Conservation (phyloP, 345 rosid species). For the Eucalyptus caleyi region DNA sequence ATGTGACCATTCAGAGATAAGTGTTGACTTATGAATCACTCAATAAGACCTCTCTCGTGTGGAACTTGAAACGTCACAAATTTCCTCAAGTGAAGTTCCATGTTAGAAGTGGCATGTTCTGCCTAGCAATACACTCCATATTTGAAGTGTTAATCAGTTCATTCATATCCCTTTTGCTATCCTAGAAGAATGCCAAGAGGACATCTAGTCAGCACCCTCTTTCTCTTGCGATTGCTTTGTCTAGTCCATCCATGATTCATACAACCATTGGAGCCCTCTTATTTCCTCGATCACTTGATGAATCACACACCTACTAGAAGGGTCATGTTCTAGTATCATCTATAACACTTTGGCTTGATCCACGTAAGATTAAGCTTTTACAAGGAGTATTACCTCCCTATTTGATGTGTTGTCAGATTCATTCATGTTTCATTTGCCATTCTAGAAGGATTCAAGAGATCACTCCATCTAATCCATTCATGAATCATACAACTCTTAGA, state of each 20-base stretch:
- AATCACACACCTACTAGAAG: neutral
- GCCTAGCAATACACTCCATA: neutral
- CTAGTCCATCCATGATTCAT: neutral
- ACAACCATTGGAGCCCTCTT: no score
- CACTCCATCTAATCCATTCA: neutral
- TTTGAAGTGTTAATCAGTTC: neutral
- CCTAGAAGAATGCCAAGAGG: neutral
- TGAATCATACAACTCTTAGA: neutral
- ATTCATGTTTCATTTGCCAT: neutral
- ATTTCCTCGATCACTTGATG: neutral
- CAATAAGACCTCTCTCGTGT: neutral
- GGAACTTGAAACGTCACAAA: neutral
- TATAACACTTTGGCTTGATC: neutral
- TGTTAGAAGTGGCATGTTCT: fast-evolving
- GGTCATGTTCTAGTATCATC: neutral
- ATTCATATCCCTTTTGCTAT: neutral
- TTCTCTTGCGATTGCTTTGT: fast-evolving
- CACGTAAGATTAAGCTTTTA: neutral
- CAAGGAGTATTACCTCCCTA: neutral
- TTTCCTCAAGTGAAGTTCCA: neutral
- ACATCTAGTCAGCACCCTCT: neutral
- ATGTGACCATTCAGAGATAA: neutral
- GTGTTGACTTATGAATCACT: neutral
- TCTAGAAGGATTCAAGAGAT: neutral
- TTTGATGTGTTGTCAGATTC: fast-evolving